Conservation (phyloP, 2,329 filamentous ascomycete species). For the Aspergillus floridensis region DNA sequence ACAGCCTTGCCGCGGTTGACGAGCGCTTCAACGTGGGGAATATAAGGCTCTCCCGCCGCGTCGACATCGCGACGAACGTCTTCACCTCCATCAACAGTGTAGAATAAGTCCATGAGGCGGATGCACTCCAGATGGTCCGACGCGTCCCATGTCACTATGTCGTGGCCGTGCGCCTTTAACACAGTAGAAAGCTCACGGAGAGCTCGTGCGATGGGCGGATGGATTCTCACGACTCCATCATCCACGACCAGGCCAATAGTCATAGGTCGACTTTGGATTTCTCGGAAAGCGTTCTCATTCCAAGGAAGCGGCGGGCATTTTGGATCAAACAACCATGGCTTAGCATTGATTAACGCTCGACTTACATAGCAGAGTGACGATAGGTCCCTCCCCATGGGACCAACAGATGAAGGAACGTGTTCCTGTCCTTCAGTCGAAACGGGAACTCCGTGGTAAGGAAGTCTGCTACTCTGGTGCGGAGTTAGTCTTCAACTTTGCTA, state of each 20-base stretch:
- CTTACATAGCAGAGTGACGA: conserved; percentile 51
- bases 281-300: conserved; percentile 47
- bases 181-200: conserved; percentile 36
- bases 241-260: conserved; percentile 52
- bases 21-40: conserved; percentile 58
- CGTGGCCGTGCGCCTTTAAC: conserved; percentile 52
- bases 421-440: conserved; percentile 64
- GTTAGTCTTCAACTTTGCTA: neutral
- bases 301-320: conserved; percentile 55
- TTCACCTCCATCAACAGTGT: conserved; percentile 62
- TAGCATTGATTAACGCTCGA: conserved; percentile 46
- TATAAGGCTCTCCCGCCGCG: conserved; percentile 57
- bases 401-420: conserved; percentile 62
- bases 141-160: conserved; percentile 54
- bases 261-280: conserved; percentile 44
- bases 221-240: conserved; percentile 55
- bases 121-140: conserved; percentile 54
- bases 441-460: conserved; percentile 58
- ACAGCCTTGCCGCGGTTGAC: conserved; percentile 54
- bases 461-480: conserved; percentile 50
- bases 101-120: conserved; percentile 60
- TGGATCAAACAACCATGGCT: conserved; percentile 56
- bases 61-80: conserved; percentile 58
- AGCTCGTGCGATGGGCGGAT: conserved; percentile 53
- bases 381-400: conserved; percentile 56